Conservation (phyloP, 257 asterid genomes). For the Paraleonurus japonicus region DNA sequence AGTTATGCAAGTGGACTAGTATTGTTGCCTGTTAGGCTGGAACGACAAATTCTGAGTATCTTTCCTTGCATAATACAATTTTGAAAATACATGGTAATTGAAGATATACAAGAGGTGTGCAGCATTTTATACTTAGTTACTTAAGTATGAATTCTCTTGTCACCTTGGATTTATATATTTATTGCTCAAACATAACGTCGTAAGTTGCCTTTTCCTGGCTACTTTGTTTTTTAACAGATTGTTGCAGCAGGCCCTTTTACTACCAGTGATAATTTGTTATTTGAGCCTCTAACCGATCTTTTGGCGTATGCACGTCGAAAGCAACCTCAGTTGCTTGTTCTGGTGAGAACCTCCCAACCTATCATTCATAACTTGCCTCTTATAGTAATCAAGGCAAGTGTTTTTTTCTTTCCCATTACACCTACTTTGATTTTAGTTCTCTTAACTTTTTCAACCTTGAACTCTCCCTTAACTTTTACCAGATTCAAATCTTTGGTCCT, state of each 20-base stretch:
- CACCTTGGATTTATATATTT: slow-evolving; percentile 16
- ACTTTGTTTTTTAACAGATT: slow-evolving; percentile 52
- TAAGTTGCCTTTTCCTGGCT: slow-evolving; percentile 21
- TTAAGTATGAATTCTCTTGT: slow-evolving; percentile 10
- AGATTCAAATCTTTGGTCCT: too few relatives aligned
- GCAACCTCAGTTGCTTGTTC: slow-evolving; percentile 88
- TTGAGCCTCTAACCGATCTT: slow-evolving; percentile 88
- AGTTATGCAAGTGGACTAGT: slow-evolving; percentile 13
- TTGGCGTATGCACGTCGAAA: slow-evolving; percentile 82
- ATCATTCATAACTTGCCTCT: neutral
- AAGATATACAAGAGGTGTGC: slow-evolving; percentile 14
- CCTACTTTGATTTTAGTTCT: too few relatives aligned
- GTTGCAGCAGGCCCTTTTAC: slow-evolving; percentile 97
- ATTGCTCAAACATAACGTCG: slow-evolving; percentile 18
- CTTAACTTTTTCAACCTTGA: too few relatives aligned
- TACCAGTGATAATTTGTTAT: slow-evolving; percentile 75
- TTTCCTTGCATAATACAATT: neutral
- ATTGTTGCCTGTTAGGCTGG: slow-evolving; percentile 8
- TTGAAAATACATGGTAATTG: neutral
- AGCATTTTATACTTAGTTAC: slow-evolving; percentile 10
- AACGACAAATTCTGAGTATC: neutral
- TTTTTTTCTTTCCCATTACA: too few relatives aligned
- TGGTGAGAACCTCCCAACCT: slow-evolving; percentile 47
- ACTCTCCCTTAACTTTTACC: too few relatives aligned
- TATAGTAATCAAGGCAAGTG: slow-evolving; percentile 3